Percentiles rank a stretch among this genome's conserved stretches.
Evolutionary conservation across 23 red algal genomes (phyloP).

Genomic region (Cyanidioschyzon merolae): DNA sequence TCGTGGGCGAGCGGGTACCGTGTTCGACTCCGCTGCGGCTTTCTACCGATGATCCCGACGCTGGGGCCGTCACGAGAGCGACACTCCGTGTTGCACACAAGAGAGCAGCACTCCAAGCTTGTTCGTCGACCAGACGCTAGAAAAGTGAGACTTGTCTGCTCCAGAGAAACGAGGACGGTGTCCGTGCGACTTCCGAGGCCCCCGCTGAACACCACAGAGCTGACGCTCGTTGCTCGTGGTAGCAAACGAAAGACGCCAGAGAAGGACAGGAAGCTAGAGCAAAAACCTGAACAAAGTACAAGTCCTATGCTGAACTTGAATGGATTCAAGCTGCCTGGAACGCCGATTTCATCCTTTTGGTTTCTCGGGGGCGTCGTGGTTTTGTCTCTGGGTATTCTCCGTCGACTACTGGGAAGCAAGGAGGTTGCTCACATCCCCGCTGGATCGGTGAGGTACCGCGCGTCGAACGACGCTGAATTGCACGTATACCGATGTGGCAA

Average conservation of each 20-base stretch:
- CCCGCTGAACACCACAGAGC: background rate
- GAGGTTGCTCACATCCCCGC: background rate
- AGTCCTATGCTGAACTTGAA: background rate
- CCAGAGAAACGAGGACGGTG: no score
- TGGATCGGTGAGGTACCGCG: background rate
- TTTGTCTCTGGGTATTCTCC: background rate
- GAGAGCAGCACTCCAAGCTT: no score
- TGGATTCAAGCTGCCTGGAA: background rate
- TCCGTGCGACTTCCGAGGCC: background rate
- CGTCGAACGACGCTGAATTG: conserved; percentile 59
- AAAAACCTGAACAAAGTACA: background rate
- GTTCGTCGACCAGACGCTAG: no score
- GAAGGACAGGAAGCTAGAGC: background rate
- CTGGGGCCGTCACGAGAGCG: no score
- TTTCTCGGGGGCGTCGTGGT: background rate
- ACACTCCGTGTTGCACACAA: no score
- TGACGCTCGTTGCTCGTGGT: background rate
- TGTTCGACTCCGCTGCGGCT: no score
- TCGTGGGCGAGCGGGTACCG: no score
- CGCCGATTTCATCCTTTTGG: background rate
- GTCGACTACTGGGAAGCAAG: background rate
- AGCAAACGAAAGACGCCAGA: background rate
- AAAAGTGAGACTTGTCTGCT: no score
- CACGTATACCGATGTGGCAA: conserved; percentile 85
- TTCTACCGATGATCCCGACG: no score